Evolutionary conservation across 2,329 filamentous ascomycete genomes (phyloP), one percentile per base, ranked within the genome.

Genomic region (Didymella glomerata): DNA sequence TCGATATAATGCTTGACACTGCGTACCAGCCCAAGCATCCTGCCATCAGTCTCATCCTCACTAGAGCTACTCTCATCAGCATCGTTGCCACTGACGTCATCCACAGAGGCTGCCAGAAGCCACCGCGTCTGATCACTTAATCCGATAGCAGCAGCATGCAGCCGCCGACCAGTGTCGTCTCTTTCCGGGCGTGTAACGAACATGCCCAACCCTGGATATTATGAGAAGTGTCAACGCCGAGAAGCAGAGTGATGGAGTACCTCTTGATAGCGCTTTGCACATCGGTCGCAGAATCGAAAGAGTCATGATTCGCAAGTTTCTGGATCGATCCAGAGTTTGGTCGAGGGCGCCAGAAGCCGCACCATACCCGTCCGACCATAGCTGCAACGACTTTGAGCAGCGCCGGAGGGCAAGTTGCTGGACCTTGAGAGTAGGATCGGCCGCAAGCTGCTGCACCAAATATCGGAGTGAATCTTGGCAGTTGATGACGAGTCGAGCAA

Each of bases 361-460:
- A 3, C 48, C 48, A 44, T 69, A 57, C 11, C 66, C 67, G 11
- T 65, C 60, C 4, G 47, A 55, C 67, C 68, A 71, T 10, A 71
- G 57, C 20, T 51, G 54, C 10, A 71, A 28, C 4, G 42, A 63
- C 32, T 40, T 25, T 22, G 57, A 32, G 50, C 52, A 58, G 30
- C 67, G 64, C 9, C 52, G 46, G 13, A 70, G 55, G 2, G 40
- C 34, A 13, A 55, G 64, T 25, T 51, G 20, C 3, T 59, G 36
- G 7, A 28, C 49, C n/a, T 46, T 60, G 4, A 48, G 32, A 7
- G 53, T 22, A 5, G 27, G 11, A 2, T 5, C 9, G 4, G 47
- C 25, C n/a, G 36, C 2, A 18, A 27, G 4, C 16, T 38, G 5
- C 11, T 47, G 30, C 2, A 63, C 4, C 27, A 63, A 34, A 22